Evolutionary conservation across 345 rosid genomes (phyloP), one percentile per base, ranked within the genome.

Genomic region (Corymbia maculata): DNA sequence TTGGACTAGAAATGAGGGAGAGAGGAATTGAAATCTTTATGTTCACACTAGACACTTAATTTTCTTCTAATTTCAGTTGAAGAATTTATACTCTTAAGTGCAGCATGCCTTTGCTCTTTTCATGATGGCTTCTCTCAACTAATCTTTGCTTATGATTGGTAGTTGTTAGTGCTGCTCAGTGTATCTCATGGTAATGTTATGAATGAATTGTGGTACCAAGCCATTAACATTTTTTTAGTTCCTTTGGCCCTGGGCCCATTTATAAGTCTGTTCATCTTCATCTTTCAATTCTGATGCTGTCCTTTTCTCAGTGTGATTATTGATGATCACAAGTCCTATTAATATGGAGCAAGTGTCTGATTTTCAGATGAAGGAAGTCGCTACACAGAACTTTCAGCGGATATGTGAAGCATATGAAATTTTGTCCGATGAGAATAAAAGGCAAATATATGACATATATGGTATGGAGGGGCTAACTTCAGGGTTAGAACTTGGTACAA

Each of bases 331-430:
- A 75, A 75, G 59, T 86, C 64, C 45, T 30, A 36, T 30, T 52
- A 51, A 52, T 52, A 13, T 47, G 52, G 28, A 79, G 21, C n/a
- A 32, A 15, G 66, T 49, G 52, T 26, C 68, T 51, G 15, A 14
- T 87, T 53, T 90, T 91, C 91, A 97, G 99, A 95, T 96, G 99
- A 97, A 98, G 91, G 98, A 97, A 88, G 95, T 90, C 9, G 99
- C 99, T 36, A 96, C 96, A 1, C 93, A 90, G 91, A 98, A 97
- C 91, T 98, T 98, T 89, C 97, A 96, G 90, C 93, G 98, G 89
- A 98, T 98, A 88, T 93, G 99, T 87, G 94, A 97, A 94, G 99
- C 99, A 0, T 96, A 96, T 55, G 99, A 98, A 89, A 94, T 98
- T 89, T 89, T 98, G 86, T 92, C 99, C 0, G 96, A 98, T 90